Evolutionary conservation across 768 basidiomycete genomes (phyloP), one percentile per base, ranked within the genome.

Genomic region (Pholiota molesta): DNA sequence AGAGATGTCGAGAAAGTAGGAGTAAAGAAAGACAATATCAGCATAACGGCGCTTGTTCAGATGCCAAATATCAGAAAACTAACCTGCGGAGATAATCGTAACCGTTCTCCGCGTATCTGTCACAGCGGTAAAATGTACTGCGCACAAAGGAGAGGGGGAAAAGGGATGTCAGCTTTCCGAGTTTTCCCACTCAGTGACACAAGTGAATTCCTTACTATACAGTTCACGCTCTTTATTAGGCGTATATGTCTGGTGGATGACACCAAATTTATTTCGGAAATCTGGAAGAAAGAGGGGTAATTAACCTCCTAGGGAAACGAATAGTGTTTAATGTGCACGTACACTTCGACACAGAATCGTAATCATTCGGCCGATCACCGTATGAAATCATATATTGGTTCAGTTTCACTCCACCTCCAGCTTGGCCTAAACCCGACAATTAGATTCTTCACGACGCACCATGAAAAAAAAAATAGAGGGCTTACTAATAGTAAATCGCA

Each of bases 101-200:
- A 83, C 79, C 39, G 92, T 94, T 65, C 81, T 79, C 71, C 83
- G 81, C 61, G 89, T 92, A 75, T 94, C 91, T n/a, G 88, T 92
- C 53, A 94, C 92, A 56, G 90, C 83, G 10, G 92, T 94, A 60
- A 88, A 79, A 73, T 94, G 91, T 57, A 91, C 92, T 94, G 64
- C 53, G 49, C 21, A 21, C 39, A 45, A 52, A 64, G 53, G 47
- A 62, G 31, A 47, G 21, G n/a, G n/a, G n/a, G 19, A 31, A 45
- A 40, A 40, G 39, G 17, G 19, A 23, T 13, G 23, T 49, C 3
- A 49, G 47, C 19, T 49, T 49, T 19, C 8, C 23, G 4, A n/a
- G 47, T 26, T 13, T 52, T 28, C 28, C 33, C 31, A 31, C 52
- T 31, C 37, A 26, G 33, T 9, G 57, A 54, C 42, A 40, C 17